These are phyloP conservation scores for Arctostaphylos glauca DNA, from an alignment of 148 eudicot species.

Conservation along the genomic window DNA sequence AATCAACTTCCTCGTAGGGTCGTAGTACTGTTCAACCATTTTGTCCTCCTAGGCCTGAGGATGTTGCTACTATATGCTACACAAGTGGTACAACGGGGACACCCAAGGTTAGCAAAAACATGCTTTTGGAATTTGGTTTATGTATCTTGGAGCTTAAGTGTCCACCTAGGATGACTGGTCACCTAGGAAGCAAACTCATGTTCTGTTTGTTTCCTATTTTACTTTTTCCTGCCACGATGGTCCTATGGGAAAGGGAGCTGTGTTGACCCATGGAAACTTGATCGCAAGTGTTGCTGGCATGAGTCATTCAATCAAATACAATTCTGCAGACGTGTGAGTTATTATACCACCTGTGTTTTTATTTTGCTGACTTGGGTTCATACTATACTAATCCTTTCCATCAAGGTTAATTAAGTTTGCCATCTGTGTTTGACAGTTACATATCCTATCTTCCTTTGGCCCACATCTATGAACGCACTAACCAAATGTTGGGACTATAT, in stretches of 20 bases:
- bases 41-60: slow-evolving; percentile 60
- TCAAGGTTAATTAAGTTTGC: slow-evolving; percentile 15
- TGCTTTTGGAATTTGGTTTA: neutral
- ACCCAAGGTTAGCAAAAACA: slow-evolving; percentile 68
- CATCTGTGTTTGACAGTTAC: slow-evolving; percentile 41
- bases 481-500: slow-evolving; percentile 50
- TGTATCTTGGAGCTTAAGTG: neutral
- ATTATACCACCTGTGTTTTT: neutral
- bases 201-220: slow-evolving; percentile 7
- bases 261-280: slow-evolving; percentile 73
- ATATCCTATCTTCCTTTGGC: slow-evolving; percentile 98
- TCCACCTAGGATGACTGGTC: slow-evolving; percentile 42
- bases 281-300: slow-evolving; percentile 78
- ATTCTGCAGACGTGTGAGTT: slow-evolving; percentile 81
- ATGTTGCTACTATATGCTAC: slow-evolving; percentile 71
- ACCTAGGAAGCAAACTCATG: slow-evolving; percentile 5
- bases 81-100: slow-evolving; percentile 87
- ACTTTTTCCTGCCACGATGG: slow-evolving; percentile 11
- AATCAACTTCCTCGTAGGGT: slow-evolving; percentile 42
- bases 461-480: slow-evolving; percentile 88
- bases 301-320: slow-evolving; percentile 36
- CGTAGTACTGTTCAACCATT: slow-evolving; percentile 42
- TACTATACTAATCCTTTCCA: slow-evolving; percentile 1
- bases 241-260: slow-evolving; percentile 55
- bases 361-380: slow-evolving; percentile 3